A percentile compares a stretch with the other conserved stretches of the same genome.
These are phyloP conservation scores for Vigna trinervia DNA, from an alignment of 306 rosid species.

Conservation along the genomic window DNA sequence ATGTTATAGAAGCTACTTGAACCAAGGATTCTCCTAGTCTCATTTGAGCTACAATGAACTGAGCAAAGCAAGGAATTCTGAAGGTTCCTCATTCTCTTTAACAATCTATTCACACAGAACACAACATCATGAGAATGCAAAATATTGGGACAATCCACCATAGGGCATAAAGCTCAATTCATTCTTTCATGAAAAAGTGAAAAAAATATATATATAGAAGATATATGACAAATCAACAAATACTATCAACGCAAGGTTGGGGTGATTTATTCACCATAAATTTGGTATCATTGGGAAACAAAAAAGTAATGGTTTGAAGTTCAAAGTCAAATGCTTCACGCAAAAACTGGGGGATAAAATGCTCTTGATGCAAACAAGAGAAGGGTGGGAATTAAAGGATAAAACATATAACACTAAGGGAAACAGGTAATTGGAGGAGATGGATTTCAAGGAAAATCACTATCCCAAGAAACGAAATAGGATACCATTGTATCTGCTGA, in stretches of 20 bases:
- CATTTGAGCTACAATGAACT: conserved; percentile 58
- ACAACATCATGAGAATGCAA: conserved; percentile 36
- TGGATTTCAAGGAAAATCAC: background rate
- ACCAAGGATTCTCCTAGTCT: conserved; percentile 40
- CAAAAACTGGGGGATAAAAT: background rate
- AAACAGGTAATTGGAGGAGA: conserved; percentile 24
- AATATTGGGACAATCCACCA: conserved; percentile 28
- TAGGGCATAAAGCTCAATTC: conserved; percentile 23
- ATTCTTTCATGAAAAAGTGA: conserved; percentile 7
- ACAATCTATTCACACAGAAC: conserved; percentile 61
- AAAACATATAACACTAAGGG: background rate
- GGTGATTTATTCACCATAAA: background rate
- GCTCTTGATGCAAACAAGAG: conserved; percentile 12
- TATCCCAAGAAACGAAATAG: background rate
- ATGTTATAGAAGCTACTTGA: conserved; percentile 38
- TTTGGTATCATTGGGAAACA: background rate
- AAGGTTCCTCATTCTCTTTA: conserved; percentile 81
- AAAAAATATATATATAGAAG: background rate
- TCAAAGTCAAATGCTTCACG: background rate
- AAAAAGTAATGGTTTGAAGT: background rate
- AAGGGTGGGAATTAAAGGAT: background rate
- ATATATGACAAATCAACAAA: conserved; percentile 14
- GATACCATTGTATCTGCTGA: background rate
- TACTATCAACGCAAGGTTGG: background rate
- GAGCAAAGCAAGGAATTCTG: conserved; percentile 70